phyloP scores from a whole-genome alignment of 2,329 filamentous ascomycete genomes.

The Apiospora saccharicola region DNA sequence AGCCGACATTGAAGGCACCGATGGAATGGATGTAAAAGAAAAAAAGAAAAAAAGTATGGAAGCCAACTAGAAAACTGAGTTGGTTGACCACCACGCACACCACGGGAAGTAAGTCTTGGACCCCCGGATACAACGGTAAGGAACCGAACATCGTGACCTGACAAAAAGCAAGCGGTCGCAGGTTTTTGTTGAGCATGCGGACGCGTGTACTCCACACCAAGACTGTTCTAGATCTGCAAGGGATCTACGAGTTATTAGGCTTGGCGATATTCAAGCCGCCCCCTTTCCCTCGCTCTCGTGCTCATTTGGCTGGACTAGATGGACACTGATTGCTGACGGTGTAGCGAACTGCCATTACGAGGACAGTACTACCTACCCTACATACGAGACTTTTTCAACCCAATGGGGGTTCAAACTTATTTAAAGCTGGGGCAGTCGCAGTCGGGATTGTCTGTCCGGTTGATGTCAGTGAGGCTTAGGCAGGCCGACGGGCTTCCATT shows the following conservation, averaged over 20 bases:
- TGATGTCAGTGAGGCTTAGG: constrained; percentile 25
- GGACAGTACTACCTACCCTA: neutral
- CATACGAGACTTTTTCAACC: neutral
- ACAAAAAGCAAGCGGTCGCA: constrained; percentile 16
- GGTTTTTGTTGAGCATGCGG: constrained; percentile 15
- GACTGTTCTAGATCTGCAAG: constrained; percentile 19
- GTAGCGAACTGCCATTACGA: neutral
- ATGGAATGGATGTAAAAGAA: neutral
- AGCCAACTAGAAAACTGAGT: neutral
- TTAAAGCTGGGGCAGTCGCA: neutral
- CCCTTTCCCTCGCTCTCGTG: neutral
- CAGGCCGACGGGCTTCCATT: constrained; percentile 25
- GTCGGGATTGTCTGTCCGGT: neutral
- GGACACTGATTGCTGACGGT: neutral
- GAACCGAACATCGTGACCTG: neutral
- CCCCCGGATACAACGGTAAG: neutral
- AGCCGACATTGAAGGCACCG: neutral
- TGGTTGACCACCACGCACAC: constrained; percentile 1
- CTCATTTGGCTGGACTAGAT: neutral
- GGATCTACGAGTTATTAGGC: constrained; percentile 15
- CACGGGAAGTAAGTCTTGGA: neutral
- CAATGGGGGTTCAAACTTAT: too few relatives aligned
- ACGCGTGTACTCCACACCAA: constrained; percentile 9
- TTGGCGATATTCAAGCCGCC: constrained; percentile 2
- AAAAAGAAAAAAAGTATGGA: neutral